A percentile compares a stretch with the other conserved stretches of the same genome.
These are phyloP conservation scores for Zoysia matrella DNA, from an alignment of 202 grass and related monocot species.

Conservation along the genomic window DNA sequence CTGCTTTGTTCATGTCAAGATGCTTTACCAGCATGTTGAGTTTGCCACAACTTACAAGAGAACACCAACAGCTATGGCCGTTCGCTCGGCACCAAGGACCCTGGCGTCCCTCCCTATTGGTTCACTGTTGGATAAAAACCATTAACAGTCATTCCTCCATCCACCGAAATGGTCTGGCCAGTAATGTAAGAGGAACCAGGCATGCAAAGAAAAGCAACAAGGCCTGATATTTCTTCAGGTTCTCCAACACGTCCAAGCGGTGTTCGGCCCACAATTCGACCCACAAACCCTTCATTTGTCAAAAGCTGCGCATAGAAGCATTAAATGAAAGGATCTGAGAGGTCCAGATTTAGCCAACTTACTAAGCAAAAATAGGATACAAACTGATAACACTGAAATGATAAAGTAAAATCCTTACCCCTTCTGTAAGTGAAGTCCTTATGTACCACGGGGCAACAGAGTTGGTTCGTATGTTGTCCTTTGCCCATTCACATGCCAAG, in stretches of 20 bases:
- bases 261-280: conserved; percentile 54
- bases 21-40: background rate
- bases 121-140: conserved; percentile 48
- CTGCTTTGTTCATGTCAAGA: background rate
- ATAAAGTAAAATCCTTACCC: conserved; percentile 46
- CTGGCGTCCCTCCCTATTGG: conserved; percentile 7
- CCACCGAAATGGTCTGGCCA: conserved; percentile 66
- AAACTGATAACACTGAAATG: background rate
- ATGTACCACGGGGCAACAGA: conserved; percentile 90
- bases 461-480: conserved; percentile 85
- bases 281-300: conserved; percentile 55
- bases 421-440: conserved; percentile 66
- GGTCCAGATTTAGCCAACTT: background rate
- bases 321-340: background rate
- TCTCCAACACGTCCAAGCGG: conserved; percentile 79
- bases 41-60: background rate
- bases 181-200: conserved; percentile 74
- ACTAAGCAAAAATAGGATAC: conserved; percentile 2
- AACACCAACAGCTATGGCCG: background rate
- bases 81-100: background rate
- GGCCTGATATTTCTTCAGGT: conserved; percentile 78
- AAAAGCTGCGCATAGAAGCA: conserved; percentile 56
- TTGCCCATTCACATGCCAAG: conserved; percentile 93
- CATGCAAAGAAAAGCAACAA: conserved; percentile 86
- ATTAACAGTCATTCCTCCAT: conserved; percentile 74